Base-by-base conservation (phyloP, 805 yeast species). In the Jamesozyma lodderae region DNA sequence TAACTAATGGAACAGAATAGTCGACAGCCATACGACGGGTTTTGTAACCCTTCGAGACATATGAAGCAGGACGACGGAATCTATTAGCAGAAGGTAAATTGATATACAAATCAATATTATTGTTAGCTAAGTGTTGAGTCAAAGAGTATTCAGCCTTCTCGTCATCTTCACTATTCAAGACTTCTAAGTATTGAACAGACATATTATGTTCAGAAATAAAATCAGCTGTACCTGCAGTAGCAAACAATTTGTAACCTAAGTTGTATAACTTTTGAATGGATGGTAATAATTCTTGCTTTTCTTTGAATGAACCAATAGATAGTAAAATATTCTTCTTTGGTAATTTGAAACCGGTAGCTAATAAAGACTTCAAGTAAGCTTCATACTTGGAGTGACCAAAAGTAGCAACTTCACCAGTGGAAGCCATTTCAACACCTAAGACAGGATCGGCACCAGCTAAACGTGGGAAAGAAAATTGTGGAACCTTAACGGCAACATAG, bases 1-100 rank as follows among this genome's bases (percentile, higher is more conserved):
- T 92, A 36, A 92, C 95, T 62, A 92, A 73, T 36, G 99, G 99
- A 59, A 92, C 87, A 37, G 96, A 88, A 63, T 84, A 94, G 67
- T 92, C 99, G 49, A 92, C 96, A 51, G 99, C 98, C 97, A 92
- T 84, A 72, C 99, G 92, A 74, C 99, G 94, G 33, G 97, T 85
- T 64, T 77, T 79, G 73, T 92, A 92, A 62, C 99, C 99, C 69
- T 84, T 87, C 21, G 96, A 85, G 73, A 92, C 86, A 68, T 92
- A 92, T 45, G 90, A 82, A 40, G 99, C 96, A 44, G 99, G 99
- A 67, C 99, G 85, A 63, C 99, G 83, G 79, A 85, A 92, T 61
- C 96, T 75, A 73, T 92, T 92, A 34, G 95, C 72, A 45, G 97
- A 88, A 44, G 99, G 99, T 70, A 92, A 70, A 69, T 92, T 92